Evolutionary conservation across 352 stramenopile species (phyloP).

Genomic region (Phytophthora constricta): DNA sequence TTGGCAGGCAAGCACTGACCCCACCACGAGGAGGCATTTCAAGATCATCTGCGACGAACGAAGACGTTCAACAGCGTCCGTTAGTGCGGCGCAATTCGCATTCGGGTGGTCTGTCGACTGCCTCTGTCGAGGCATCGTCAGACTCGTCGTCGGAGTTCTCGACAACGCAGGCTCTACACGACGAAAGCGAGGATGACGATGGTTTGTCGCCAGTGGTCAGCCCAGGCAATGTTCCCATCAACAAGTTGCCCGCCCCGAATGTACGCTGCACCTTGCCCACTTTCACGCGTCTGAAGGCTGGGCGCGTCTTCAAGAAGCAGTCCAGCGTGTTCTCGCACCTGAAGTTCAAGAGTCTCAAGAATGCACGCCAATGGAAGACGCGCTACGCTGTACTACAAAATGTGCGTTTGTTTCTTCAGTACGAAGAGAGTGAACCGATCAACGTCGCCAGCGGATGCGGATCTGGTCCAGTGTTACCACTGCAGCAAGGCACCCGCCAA

Average conservation of each 20-base stretch:
- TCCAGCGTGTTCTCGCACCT: conserved; percentile 80
- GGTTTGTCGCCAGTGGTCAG: conserved; percentile 8
- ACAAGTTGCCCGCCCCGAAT: conserved; percentile 10
- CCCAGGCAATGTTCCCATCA: conserved; percentile 1
- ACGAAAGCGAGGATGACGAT: conserved; percentile 34
- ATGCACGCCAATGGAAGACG: conserved; percentile 78
- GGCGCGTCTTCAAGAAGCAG: conserved; percentile 80
- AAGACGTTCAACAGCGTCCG: not conserved
- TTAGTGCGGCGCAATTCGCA: conserved; percentile 40
- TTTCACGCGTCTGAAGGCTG: conserved; percentile 70
- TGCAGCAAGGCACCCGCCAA: conserved; percentile 38
- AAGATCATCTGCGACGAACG: conserved; percentile 21
- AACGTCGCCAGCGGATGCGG: conserved; percentile 8
- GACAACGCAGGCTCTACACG: conserved; percentile 30
- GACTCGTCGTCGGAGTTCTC: conserved; percentile 40
- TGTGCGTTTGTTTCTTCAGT: conserved; percentile 68
- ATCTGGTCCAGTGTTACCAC: conserved; percentile 3
- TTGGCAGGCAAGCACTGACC: conserved; percentile 40
- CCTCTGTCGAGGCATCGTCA: not conserved
- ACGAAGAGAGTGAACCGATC: conserved; percentile 72
- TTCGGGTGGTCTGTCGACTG: conserved; percentile 16
- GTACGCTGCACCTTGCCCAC: conserved; percentile 26
- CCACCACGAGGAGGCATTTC: conserved; percentile 34
- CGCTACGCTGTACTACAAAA: conserved; percentile 83
- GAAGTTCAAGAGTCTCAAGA: conserved; percentile 70